Evolutionary conservation across 768 basidiomycete genomes (phyloP).

Genomic region (Exsudoporus frostii): DNA sequence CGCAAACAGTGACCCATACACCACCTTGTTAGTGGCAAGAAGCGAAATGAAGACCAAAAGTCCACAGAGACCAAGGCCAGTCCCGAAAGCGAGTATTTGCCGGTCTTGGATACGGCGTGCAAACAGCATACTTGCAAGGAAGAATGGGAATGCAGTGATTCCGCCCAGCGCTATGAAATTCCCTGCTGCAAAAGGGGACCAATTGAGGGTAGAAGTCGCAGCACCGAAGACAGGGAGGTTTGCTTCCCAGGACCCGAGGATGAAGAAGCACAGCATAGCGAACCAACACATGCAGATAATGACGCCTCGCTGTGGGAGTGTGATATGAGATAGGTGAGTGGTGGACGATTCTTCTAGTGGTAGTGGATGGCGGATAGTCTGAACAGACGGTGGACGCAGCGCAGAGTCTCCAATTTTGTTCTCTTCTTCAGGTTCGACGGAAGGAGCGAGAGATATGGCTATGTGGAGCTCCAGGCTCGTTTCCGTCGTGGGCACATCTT

Average conservation of each 20-base stretch:
- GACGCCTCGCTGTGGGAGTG: constrained; percentile 47
- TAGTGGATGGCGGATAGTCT: neutral
- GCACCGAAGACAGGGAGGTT: constrained; percentile 63
- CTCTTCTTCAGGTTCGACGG: constrained; percentile 4
- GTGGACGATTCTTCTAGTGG: constrained; percentile 2
- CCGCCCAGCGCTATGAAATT: constrained; percentile 72
- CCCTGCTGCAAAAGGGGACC: constrained; percentile 60
- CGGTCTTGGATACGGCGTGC: constrained; percentile 62
- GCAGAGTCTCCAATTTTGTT: neutral
- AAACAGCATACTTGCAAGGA: constrained; percentile 55
- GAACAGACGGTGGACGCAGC: neutral
- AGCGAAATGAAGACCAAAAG: constrained; percentile 50
- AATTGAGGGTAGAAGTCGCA: constrained; percentile 40
- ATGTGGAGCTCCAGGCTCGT: constrained; percentile 6
- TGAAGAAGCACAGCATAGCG: constrained; percentile 68
- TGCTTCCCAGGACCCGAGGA: constrained; percentile 67
- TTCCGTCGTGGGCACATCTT: constrained; percentile 35
- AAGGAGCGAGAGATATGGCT: neutral
- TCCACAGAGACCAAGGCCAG: constrained; percentile 47
- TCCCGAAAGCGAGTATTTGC: constrained; percentile 51
- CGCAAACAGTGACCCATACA: constrained; percentile 45
- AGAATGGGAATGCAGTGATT: constrained; percentile 60
- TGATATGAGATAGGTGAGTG: constrained; percentile 14
- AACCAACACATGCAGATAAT: constrained; percentile 67
- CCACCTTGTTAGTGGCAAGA: constrained; percentile 38